Evolutionary conservation across 192 early-diverging fungal species (phyloP).

Genomic region (Gonapodya sp.): DNA sequence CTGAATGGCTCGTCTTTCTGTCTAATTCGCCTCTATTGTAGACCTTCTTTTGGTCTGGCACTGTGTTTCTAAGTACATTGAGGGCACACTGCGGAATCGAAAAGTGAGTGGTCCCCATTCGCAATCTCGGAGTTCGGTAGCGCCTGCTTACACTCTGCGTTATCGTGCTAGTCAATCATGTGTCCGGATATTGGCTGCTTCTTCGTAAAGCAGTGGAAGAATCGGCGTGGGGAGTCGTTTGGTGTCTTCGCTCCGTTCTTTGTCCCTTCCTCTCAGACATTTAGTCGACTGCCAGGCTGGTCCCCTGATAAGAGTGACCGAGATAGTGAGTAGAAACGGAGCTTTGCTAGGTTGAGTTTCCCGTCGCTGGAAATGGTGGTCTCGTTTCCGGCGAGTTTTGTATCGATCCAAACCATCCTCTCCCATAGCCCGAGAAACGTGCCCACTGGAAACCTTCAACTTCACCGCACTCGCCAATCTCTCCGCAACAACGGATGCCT

Average conservation of each 20-base stretch:
- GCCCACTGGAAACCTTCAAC: neutral
- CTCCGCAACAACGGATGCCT: neutral
- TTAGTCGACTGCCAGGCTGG: neutral
- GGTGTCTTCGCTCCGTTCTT: neutral
- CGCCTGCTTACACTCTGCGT: no score
- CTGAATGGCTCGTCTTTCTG: no score
- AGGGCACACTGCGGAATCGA: neutral
- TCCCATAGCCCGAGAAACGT: neutral
- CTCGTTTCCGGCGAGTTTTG: no score
- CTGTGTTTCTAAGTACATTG: neutral
- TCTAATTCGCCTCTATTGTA: no score
- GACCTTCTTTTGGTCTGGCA: neutral
- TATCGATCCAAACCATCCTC: no score
- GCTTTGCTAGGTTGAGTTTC: neutral
- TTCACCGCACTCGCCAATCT: neutral
- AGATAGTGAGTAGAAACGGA: neutral
- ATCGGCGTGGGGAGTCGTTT: neutral
- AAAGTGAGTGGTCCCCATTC: neutral
- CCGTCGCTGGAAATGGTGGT: no score
- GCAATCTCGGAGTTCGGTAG: no score
- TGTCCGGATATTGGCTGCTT: neutral
- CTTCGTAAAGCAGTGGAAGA: neutral
- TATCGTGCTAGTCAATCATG: neutral
- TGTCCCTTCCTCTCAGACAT: neutral
- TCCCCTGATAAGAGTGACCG: neutral